Evolutionary conservation across 2,329 filamentous ascomycete species (phyloP).

Genomic region (Scorias spongiosa): DNA sequence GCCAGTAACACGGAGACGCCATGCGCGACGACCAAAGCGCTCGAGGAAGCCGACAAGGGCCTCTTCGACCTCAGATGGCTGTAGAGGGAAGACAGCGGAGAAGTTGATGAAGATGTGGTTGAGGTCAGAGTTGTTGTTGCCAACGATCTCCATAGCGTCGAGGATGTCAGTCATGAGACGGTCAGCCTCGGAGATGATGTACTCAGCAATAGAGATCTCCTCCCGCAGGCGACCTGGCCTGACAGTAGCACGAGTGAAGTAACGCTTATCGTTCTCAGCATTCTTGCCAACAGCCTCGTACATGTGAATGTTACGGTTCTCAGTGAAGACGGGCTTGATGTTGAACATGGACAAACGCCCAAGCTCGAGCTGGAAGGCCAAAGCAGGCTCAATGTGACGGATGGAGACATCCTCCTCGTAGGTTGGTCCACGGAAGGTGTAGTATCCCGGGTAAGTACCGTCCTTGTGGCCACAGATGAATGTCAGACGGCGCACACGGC

Average conservation of each 20-base stretch:
- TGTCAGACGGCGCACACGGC: slow-evolving; percentile 74
- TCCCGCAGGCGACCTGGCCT: slow-evolving; percentile 86
- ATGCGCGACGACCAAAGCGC: slow-evolving; percentile 84
- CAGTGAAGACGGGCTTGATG: slow-evolving; percentile 95
- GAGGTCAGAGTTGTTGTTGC: slow-evolving; percentile 96
- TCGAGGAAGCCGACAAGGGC: slow-evolving; percentile 91
- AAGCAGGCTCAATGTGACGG: slow-evolving; percentile 87
- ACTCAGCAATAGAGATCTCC: slow-evolving; percentile 96
- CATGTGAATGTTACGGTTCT: slow-evolving; percentile 98
- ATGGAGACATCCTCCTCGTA: slow-evolving; percentile 91
- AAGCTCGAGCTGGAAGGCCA: slow-evolving; percentile 97
- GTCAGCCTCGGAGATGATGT: slow-evolving; percentile 93
- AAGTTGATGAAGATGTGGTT: slow-evolving; percentile 99
- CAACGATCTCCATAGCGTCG: slow-evolving; percentile 93
- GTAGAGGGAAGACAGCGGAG: slow-evolving; percentile 84
- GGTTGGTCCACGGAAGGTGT: slow-evolving; percentile 85
- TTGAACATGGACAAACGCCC: slow-evolving; percentile 89
- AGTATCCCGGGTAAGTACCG: slow-evolving; percentile 91
- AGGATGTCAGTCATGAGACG: slow-evolving; percentile 95
- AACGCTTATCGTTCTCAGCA: slow-evolving; percentile 90
- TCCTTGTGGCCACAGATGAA: slow-evolving; percentile 95
- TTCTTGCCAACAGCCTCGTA: slow-evolving; percentile 94
- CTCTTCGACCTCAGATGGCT: slow-evolving; percentile 79
- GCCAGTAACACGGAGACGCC: slow-evolving; percentile 90
- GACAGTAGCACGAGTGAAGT: slow-evolving; percentile 94